Conservation (phyloP, 1,139 yeast species). For the Hanseniaspora gamundiae region DNA sequence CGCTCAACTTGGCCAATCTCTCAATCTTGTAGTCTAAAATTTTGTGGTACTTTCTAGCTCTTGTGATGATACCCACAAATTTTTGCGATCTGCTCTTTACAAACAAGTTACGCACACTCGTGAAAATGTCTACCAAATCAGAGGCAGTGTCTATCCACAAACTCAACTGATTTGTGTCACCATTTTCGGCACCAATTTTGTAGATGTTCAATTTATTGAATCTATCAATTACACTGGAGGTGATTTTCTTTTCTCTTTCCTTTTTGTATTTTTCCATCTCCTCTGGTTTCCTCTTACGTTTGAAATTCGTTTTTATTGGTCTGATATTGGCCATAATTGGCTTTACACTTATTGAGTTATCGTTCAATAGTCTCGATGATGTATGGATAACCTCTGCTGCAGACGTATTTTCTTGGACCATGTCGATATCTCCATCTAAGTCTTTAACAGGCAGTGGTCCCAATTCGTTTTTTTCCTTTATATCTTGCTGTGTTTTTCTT, state of each 20-base stretch:
- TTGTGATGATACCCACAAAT: conserved; percentile 55
- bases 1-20: conserved; percentile 52
- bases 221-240: conserved; percentile 50
- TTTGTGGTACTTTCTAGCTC: conserved; percentile 47
- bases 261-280: conserved; percentile 38
- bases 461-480: conserved; percentile 8
- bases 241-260: conserved; percentile 47
- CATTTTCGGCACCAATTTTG: conserved; percentile 39
- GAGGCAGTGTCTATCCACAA: conserved; percentile 82
- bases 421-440: conserved; percentile 1
- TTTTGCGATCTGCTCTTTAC: conserved; percentile 60
- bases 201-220: conserved; percentile 50
- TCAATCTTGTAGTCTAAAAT: conserved; percentile 64
- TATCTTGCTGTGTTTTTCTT: conserved; percentile 26
- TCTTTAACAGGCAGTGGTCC: conserved; percentile 9
- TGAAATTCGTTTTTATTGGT: conserved; percentile 18
- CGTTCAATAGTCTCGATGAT: conserved; percentile 4
- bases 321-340: conserved; percentile 28
- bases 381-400: conserved; percentile 4
- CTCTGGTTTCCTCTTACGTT: conserved; percentile 30
- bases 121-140: conserved; percentile 71
- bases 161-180: conserved; percentile 49
- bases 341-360: conserved; percentile 15
- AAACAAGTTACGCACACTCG: conserved; percentile 64
- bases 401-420: not conserved